Evolutionary conservation across 257 asterid species (phyloP), one percentile per base, ranked within the genome.

Genomic region (Fraxinus quadrangulata): DNA sequence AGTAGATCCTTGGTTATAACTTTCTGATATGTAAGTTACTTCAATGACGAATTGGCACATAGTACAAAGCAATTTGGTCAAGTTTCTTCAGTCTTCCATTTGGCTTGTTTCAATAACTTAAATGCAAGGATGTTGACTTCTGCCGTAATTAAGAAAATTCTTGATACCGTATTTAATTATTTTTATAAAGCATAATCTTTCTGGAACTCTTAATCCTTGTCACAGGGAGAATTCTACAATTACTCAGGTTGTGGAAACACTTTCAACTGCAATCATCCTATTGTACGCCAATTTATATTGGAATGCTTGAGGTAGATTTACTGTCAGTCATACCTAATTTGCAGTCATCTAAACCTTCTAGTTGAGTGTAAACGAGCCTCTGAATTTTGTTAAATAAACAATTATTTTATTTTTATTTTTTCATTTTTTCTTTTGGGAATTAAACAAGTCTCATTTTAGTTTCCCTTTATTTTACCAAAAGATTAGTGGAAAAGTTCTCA

Each of bases 241-340:
- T 96, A 96, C 86, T 92, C 99, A 73, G 99, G 99, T 75, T 96
- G 99, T 83, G 99, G 99, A 83, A 96, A 96, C 80, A 96, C 99
- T 70, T 87, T 96, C 91, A 96, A 93, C 86, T 93, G 99, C 92
- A 96, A 96, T 82, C 98, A 96, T 84, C 97, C 97, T 45, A 68
- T 88, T 72, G 98, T 90, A 80, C 97, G 97, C 0, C 97, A 96
- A 79, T 92, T 93, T 88, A 90, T 96, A 70, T 73, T 90, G 88
- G 99, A 96, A 72, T 93, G 97, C 87, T 85, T 96, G 89, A 89
- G 98, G 99, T 93, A 82, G 63, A 73, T 77, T 82, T 79, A 49
- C 86, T 24, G 39, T 28, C 71, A 30, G 65, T 68, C 2, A 0
- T 63, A 63, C 7, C n/a, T 63, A 63, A 24, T 12, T 26, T 63